A percentile compares a stretch with the other conserved stretches of the same genome.
These are phyloP conservation scores for Fusarium papillatum DNA, from an alignment of 2,329 filamentous ascomycete genomes.

Conservation along the genomic window DNA sequence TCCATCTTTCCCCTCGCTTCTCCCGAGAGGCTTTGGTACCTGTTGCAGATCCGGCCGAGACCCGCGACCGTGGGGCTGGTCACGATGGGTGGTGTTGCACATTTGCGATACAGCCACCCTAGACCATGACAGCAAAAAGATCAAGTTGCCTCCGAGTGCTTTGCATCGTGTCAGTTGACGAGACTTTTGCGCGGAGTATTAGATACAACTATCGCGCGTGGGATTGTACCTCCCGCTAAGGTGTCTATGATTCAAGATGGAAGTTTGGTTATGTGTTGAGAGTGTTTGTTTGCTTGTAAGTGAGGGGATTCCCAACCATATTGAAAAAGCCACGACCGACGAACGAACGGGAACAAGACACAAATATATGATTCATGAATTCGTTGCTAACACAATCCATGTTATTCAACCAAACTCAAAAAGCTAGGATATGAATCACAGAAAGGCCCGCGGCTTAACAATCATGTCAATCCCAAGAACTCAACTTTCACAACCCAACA, in stretches of 20 bases:
- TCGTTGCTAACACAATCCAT: neutral
- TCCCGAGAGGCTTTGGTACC: neutral
- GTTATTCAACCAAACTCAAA: neutral
- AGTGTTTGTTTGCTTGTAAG: neutral
- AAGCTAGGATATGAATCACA: neutral
- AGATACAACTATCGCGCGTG: too few relatives aligned
- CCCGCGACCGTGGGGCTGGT: neutral
- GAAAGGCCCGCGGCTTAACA: neutral
- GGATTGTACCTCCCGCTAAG: neutral
- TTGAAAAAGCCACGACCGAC: neutral
- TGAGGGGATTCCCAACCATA: neutral
- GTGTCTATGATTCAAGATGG: neutral
- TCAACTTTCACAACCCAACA: neutral
- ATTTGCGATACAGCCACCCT: neutral
- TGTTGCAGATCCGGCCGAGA: slow-evolving; percentile 5
- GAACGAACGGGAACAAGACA: neutral
- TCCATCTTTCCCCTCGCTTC: neutral
- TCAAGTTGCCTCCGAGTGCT: neutral
- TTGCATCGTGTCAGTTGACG: neutral
- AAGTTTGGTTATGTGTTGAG: neutral
- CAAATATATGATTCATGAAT: neutral
- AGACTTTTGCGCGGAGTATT: neutral
- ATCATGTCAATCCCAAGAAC: neutral
- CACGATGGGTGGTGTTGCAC: neutral
- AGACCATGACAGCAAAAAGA: neutral